Base-by-base conservation (phyloP, 139 green algal genomes). In the Tetradesmus lagerheimii region DNA sequence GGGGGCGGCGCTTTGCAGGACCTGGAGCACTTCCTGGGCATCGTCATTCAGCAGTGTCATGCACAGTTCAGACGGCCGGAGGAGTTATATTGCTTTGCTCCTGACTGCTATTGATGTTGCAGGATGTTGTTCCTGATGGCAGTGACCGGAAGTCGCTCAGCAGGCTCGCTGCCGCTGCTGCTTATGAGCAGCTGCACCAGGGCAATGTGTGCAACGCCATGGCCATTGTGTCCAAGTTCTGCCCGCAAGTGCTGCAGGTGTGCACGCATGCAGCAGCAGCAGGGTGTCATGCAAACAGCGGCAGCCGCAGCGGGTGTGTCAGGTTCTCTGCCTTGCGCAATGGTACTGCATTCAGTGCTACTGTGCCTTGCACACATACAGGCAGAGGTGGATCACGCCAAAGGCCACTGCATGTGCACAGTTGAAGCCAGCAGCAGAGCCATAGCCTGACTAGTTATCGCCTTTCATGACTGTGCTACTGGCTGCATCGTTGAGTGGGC, bases 171-270 rank as follows among this genome's bases (percentile, higher is more conserved):
- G 82, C 82, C 1, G 39, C 15, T 35, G 85, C 86, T 12, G 86
- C 88, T 39, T 81, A 86, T 2, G 23, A 90, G 47, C 57, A 77
- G 37, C 77, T 93, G 3, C n/a, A 64, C 27, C 39, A 66, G 27
- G 91, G 91, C 15, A 41, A 86, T n/a, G 34, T 93, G 1, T 47
- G 75, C 15, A 62, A 45, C 20, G 91, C 83, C 29, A 43, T 91
- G 3, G 50, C 50, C 18, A 77, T 93, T 16, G 81, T 91, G 15
- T 23, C 85, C 15, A 20, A 83, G 8, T 64, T 77, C 9, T 90
- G 64, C 67, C 88, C 91, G 20, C 41, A 76, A 0, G 67, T 89
- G 31, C 50, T 93, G 4, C 43, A 92, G 85, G 91, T 93, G 16
- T 41, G 82, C 43, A 34, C 14, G 23, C 43, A 34, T 18, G 23